These are phyloP conservation scores for Periconia macrospinosa DNA, from an alignment of 2,329 filamentous ascomycete genomes.

Conservation along the genomic window DNA sequence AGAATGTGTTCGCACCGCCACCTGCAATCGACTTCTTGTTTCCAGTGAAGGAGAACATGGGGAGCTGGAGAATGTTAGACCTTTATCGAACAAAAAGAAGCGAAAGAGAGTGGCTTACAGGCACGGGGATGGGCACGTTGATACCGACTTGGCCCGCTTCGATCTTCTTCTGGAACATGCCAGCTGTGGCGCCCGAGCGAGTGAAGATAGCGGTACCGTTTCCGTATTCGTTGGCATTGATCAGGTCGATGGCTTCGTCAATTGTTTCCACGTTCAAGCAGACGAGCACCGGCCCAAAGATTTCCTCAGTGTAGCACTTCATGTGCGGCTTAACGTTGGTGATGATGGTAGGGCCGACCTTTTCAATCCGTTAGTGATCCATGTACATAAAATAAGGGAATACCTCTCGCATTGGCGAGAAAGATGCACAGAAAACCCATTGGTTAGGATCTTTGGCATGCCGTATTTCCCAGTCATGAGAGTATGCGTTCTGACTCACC, in stretches of 20 bases:
- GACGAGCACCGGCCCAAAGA: slow-evolving; percentile 82
- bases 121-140: slow-evolving; percentile 76
- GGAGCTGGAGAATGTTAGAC: slow-evolving; percentile 41
- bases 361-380: slow-evolving; percentile 16
- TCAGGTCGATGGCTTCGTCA: slow-evolving; percentile 77
- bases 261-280: slow-evolving; percentile 78
- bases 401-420: not conserved
- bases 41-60: slow-evolving; percentile 67
- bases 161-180: slow-evolving; percentile 76
- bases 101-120: slow-evolving; percentile 28
- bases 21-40: slow-evolving; percentile 89
- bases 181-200: slow-evolving; percentile 73
- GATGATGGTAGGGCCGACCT: slow-evolving; percentile 82
- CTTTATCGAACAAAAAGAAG: no score
- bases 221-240: slow-evolving; percentile 85
- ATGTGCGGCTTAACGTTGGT: slow-evolving; percentile 77
- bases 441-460: no score
- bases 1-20: slow-evolving; percentile 90
- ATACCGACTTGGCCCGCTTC: slow-evolving; percentile 85
- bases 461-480: no score
- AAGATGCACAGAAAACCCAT: no score
- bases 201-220: slow-evolving; percentile 89
- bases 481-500: slow-evolving; percentile 45
- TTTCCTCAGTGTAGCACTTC: slow-evolving; percentile 83
- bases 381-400: not conserved